These are phyloP conservation scores for Puccinia horiana DNA, from an alignment of 1,284 basidiomycete genomes.

Conservation along the genomic window DNA sequence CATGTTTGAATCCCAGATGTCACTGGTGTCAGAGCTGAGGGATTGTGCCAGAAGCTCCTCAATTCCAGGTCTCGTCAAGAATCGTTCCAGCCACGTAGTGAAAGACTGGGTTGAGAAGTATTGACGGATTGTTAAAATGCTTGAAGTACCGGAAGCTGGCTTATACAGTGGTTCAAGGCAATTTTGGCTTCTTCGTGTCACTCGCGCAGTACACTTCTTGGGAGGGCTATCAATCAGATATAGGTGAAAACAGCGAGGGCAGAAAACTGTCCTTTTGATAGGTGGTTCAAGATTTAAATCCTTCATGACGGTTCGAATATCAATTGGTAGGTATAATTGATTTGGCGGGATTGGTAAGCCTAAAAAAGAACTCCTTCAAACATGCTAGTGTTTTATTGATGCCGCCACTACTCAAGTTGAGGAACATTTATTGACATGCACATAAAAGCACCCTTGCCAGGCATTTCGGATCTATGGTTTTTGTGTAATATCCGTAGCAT, in stretches of 20 bases:
- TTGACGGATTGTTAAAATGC: neutral
- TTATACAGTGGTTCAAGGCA: constrained; percentile 14
- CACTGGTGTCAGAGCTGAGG: neutral
- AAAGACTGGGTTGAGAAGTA: constrained; percentile 18
- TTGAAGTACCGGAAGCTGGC: neutral
- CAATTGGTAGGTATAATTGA: neutral
- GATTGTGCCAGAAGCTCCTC: constrained; percentile 11
- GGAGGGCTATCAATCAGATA: neutral
- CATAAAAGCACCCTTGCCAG: neutral
- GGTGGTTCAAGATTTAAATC: neutral
- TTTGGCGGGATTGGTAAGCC: neutral
- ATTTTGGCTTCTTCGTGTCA: constrained; percentile 1
- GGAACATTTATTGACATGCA: constrained; percentile 13
- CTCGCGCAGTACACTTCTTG: neutral
- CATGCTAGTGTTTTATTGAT: neutral
- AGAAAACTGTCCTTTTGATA: constrained; percentile 14
- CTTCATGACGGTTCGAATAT: neutral
- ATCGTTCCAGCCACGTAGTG: neutral
- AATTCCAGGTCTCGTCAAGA: constrained; percentile 9
- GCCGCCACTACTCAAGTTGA: neutral
- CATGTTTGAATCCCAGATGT: constrained; percentile 26
- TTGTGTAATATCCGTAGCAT: neutral
- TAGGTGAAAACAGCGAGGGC: neutral
- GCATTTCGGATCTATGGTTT: neutral
- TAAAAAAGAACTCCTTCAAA: neutral